Conservation (phyloP, 2,329 filamentous ascomycete species). For the Clarireedia hainanense region DNA sequence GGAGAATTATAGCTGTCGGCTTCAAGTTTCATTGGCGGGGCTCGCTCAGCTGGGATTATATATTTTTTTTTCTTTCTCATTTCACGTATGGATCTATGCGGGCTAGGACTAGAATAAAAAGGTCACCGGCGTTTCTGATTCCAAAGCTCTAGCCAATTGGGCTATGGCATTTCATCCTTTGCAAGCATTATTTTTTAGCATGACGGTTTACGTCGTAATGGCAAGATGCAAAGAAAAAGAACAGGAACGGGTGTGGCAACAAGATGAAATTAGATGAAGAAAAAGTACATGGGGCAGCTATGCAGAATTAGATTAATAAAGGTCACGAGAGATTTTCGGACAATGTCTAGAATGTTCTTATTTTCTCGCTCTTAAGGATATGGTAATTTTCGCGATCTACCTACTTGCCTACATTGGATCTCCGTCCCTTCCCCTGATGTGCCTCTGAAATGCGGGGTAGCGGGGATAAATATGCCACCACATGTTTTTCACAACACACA, state of each 20-base stretch:
- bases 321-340: not conserved
- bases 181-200: conserved; percentile 1
- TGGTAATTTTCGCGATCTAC: not conserved
- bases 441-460: not conserved
- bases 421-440: not conserved
- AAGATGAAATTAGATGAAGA: not conserved
- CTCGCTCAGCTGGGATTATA: no score
- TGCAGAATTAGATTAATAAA: not conserved
- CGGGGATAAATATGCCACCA: not conserved
- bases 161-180: not conserved
- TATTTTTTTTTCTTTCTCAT: no score
- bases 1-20: not conserved
- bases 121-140: no score
- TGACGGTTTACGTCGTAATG: not conserved
- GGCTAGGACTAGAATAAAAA: no score
- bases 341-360: not conserved
- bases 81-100: no score
- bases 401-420: not conserved
- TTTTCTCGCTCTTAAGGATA: not conserved
- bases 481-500: not conserved
- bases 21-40: not conserved
- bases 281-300: not conserved
- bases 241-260: not conserved
- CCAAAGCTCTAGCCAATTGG: not conserved
- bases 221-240: not conserved